A percentile compares a stretch with the other conserved stretches of the same genome.
Conservation (phyloP, 768 basidiomycete genomes). For the Mycena galopus region DNA sequence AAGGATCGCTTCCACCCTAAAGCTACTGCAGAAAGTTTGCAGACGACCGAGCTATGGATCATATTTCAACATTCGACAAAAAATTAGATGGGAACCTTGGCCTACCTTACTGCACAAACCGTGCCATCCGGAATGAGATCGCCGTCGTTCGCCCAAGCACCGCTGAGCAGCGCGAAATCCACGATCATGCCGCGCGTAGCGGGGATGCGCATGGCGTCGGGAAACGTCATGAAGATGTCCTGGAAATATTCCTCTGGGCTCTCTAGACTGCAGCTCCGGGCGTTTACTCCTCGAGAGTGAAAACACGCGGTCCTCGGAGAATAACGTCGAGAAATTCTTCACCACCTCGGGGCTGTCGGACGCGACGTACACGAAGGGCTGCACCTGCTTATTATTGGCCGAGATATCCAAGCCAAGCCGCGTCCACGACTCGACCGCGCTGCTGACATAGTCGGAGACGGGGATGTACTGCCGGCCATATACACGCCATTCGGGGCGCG, state of each 20-base stretch:
- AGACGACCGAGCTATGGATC: constrained; percentile 67
- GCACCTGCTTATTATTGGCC: constrained; percentile 33
- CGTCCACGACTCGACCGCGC: constrained; percentile 57
- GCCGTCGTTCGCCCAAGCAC: constrained; percentile 65
- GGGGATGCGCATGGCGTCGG: constrained; percentile 55
- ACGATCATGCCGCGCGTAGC: constrained; percentile 75
- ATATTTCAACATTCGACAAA: constrained; percentile 5
- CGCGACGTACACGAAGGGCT: constrained; percentile 66
- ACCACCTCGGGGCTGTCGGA: constrained; percentile 67
- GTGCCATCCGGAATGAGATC: constrained; percentile 64
- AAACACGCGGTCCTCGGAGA: constrained; percentile 55
- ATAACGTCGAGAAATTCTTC: constrained; percentile 56
- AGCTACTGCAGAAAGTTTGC: constrained; percentile 69
- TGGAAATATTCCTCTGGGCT: constrained; percentile 70
- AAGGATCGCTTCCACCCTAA: constrained; percentile 77
- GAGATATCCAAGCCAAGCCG: constrained; percentile 43
- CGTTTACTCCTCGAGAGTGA: constrained; percentile 59
- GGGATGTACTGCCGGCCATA: constrained; percentile 63
- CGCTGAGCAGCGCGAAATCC: constrained; percentile 76
- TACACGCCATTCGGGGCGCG: constrained; percentile 59
- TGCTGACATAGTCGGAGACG: constrained; percentile 60
- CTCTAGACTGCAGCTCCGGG: constrained; percentile 59
- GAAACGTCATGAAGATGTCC: constrained; percentile 58
- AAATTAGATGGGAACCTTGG: neutral
- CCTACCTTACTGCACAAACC: constrained; percentile 71